Conservation (phyloP, 2,329 filamentous ascomycete species). For the Scedosporium aurantiacum region DNA sequence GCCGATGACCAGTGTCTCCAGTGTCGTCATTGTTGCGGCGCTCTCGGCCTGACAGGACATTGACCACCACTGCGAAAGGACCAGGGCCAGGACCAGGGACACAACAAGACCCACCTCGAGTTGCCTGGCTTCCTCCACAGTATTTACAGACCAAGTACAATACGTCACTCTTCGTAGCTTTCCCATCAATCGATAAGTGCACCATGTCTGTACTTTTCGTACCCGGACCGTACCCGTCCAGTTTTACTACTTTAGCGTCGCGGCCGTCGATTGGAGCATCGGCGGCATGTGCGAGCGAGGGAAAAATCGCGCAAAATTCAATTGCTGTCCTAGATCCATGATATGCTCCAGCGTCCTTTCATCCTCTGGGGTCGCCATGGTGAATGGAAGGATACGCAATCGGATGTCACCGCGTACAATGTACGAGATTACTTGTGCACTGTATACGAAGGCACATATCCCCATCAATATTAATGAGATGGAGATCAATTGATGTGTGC, state of each 20-base stretch:
- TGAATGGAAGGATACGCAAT: neutral
- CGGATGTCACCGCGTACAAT: neutral
- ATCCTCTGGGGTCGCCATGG: neutral
- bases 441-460: neutral
- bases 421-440: neutral
- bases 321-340: neutral
- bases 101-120: neutral
- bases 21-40: constrained; percentile 4
- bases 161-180: neutral
- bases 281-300: neutral
- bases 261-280: neutral
- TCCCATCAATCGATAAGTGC: neutral
- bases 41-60: constrained; percentile 1
- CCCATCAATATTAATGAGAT: no score
- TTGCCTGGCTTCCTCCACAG: neutral
- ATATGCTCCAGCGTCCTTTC: neutral
- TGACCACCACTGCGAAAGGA: neutral
- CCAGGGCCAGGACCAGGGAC: neutral
- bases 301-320: neutral
- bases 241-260: neutral
- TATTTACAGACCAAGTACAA: neutral
- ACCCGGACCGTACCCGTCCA: neutral
- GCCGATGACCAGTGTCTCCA: neutral
- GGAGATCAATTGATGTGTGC: no score
- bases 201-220: neutral